phyloP scores from a whole-genome alignment of 2,329 filamentous ascomycete species.

The Alternaria triticina region DNA sequence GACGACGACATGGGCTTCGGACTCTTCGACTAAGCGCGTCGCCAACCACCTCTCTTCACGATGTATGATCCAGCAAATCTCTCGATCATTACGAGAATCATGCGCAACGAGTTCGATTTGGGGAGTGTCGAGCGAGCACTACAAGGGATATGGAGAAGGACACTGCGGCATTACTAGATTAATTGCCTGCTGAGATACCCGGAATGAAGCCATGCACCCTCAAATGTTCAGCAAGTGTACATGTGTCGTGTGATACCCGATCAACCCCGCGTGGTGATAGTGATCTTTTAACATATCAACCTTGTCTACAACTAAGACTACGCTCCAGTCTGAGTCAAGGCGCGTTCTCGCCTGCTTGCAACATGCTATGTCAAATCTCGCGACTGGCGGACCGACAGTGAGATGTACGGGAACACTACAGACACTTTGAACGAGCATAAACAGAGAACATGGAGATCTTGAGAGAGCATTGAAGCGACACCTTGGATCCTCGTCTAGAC shows the following conservation, averaged over 20 bases:
- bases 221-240: slow-evolving; percentile 4
- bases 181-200: slow-evolving; percentile 38
- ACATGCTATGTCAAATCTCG: background rate
- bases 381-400: background rate
- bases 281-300: too few relatives aligned
- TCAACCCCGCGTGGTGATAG: background rate
- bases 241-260: background rate
- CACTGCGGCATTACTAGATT: slow-evolving; percentile 22
- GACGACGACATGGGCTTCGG: slow-evolving; percentile 78
- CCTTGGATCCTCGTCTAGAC: background rate
- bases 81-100: slow-evolving; percentile 40
- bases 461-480: background rate
- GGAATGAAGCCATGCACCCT: slow-evolving; percentile 48
- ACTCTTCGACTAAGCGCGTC: slow-evolving; percentile 67
- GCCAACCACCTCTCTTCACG: slow-evolving; percentile 27
- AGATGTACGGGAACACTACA: background rate
- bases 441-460: background rate
- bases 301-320: too few relatives aligned
- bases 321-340: background rate
- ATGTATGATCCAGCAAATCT: slow-evolving; percentile 38
- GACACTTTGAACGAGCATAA: background rate
- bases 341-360: background rate
- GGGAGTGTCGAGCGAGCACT: slow-evolving; percentile 46
- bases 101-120: slow-evolving; percentile 43
- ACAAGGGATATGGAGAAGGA: slow-evolving; percentile 29